These are phyloP conservation scores for Pulveroboletus sp. DNA, from an alignment of 1,284 basidiomycete species.

Conservation along the genomic window DNA sequence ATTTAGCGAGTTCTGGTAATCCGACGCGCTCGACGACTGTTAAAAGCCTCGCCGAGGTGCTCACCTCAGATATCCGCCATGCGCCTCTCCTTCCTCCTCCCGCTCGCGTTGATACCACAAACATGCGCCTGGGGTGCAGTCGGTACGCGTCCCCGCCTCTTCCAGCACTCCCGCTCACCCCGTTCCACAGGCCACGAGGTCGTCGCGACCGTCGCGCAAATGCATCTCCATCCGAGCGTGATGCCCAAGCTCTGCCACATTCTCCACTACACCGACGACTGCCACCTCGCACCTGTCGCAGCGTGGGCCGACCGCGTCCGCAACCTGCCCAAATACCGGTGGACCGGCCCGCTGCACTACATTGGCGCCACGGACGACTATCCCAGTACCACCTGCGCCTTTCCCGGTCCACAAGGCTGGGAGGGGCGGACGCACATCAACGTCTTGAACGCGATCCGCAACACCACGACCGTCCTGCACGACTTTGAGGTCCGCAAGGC, in stretches of 20 bases:
- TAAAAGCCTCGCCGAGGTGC: not conserved
- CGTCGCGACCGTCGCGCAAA: constrained; percentile 90
- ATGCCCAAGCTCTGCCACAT: constrained; percentile 69
- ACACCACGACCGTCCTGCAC: constrained; percentile 63
- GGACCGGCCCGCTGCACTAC: constrained; percentile 76
- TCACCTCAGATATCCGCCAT: constrained; percentile 22
- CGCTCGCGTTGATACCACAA: constrained; percentile 30
- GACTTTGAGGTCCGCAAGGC: constrained; percentile 41
- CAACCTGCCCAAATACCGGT: constrained; percentile 54
- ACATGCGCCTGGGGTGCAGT: constrained; percentile 46
- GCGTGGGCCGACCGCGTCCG: constrained; percentile 84
- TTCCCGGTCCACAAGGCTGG: constrained; percentile 82
- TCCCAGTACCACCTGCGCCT: constrained; percentile 74
- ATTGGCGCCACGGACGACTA: constrained; percentile 74
- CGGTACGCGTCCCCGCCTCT: constrained; percentile 32
- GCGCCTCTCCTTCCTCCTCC: constrained; percentile 18
- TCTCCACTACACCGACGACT: constrained; percentile 51
- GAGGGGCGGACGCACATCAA: constrained; percentile 64
- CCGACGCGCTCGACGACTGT: not conserved
- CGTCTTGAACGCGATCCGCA: constrained; percentile 74
- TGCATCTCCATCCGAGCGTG: constrained; percentile 79
- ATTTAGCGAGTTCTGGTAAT: constrained; percentile 18
- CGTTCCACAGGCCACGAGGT: constrained; percentile 77
- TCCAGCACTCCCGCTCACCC: not conserved
- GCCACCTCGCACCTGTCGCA: constrained; percentile 79